These are phyloP conservation scores for Trametes coccinea DNA, from an alignment of 768 basidiomycete genomes.

Conservation along the genomic window DNA sequence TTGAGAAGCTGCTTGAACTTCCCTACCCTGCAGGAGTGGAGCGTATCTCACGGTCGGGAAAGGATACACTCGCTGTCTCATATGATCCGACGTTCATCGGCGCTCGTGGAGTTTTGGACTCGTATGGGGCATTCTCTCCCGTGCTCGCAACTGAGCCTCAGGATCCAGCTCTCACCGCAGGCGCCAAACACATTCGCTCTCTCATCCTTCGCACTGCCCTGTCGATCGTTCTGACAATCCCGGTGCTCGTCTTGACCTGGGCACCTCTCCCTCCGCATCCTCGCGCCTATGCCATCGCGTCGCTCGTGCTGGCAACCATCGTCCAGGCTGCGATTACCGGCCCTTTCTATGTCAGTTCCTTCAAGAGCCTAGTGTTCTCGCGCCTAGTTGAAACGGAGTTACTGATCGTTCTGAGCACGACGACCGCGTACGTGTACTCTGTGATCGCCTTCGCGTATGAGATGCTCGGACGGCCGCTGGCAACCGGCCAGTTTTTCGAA, in stretches of 20 bases:
- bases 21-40: constrained; percentile 23
- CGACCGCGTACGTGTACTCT: constrained; percentile 43
- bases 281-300: constrained; percentile 37
- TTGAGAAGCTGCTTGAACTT: constrained; percentile 18
- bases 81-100: constrained; percentile 31
- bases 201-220: constrained; percentile 34
- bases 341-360: constrained; percentile 39
- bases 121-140: constrained; percentile 30
- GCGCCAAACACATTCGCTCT: constrained; percentile 34
- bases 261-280: constrained; percentile 37
- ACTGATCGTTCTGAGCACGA: constrained; percentile 41
- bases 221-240: constrained; percentile 38
- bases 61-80: constrained; percentile 17
- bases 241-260: constrained; percentile 46
- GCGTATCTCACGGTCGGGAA: constrained; percentile 10
- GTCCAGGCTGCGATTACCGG: constrained; percentile 38
- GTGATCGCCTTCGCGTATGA: constrained; percentile 39
- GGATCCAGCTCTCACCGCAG: constrained; percentile 30
- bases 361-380: constrained; percentile 38
- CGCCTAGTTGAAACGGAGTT: constrained; percentile 41
- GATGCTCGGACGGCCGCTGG: constrained; percentile 33
- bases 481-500: constrained; percentile 42
- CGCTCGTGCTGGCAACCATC: constrained; percentile 40
- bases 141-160: constrained; percentile 25
- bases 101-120: constrained; percentile 36